Evolutionary conservation across 805 yeast species (phyloP), one percentile per base, ranked within the genome.

Genomic region (Pichia gijzeniarum): DNA sequence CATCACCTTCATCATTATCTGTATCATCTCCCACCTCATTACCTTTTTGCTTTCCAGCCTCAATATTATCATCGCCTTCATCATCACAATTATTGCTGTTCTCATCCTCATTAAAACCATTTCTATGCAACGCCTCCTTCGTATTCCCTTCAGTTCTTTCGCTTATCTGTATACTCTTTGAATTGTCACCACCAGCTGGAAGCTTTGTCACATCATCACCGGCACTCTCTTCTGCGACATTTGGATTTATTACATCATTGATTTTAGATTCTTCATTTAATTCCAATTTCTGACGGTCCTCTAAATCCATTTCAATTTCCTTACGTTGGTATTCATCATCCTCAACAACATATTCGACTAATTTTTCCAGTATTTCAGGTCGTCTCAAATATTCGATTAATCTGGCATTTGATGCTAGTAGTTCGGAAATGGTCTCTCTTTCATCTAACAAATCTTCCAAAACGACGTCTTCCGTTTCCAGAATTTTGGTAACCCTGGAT

Each of bases 351-450:
- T 78, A 80, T 34, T 82, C 79, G 27, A 91, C 78, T 47, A 91
- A 72, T 46, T 79, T 77, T 43, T 71, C 73, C 48, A 91, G 62
- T 14, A 87, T 78, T 43, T 80, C 85, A 14, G 93, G 89, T 58
- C 85, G 86, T 51, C 91, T 74, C 45, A 93, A 69, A 56, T 82
- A 82, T 56, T 88, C 93, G 34, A 90, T 71, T 41, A 93, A 72
- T 58, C 84, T 82, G 38, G 82, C 73, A 61, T 85, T 85, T 17
- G 88, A 80, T 19, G 83, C 77, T 51, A 82, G 66, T 32, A 87
- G 67, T 59, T 86, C 93, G 47, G 85, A 85, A 22, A 85, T 69
- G 25, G 87, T 63, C 48, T 83, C 90, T 38, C 79, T 83, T 54
- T 85, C 91, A 58, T 84, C 89, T 49, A 87, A 67, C 38, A 87